A percentile compares a stretch with the other conserved stretches of the same genome.
Conservation (phyloP, 192 early-diverging fungal species). For the Cladochytrium replicatum region DNA sequence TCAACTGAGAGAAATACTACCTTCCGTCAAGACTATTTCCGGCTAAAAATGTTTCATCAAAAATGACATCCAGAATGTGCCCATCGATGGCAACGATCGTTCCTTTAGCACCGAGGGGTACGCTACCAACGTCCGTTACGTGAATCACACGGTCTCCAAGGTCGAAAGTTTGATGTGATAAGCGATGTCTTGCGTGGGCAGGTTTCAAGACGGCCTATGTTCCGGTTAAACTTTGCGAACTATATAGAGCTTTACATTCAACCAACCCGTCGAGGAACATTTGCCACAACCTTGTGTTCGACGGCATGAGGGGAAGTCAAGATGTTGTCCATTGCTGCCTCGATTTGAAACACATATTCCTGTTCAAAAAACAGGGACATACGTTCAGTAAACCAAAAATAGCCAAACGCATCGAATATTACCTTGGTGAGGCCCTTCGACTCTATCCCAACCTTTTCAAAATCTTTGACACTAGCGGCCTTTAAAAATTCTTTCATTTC, state of each 20-base stretch:
- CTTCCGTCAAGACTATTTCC: constrained; percentile 66
- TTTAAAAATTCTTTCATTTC: constrained; percentile 60
- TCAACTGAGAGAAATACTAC: constrained; percentile 19
- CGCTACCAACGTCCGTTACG: constrained; percentile 55
- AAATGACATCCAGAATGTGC: constrained; percentile 70
- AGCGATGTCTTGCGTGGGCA: constrained; percentile 56
- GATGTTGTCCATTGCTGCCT: constrained; percentile 40
- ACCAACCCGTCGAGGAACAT: constrained; percentile 28
- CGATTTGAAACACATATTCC: constrained; percentile 48
- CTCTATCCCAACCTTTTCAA: constrained; percentile 52
- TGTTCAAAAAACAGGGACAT: constrained; percentile 14
- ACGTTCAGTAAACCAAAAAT: neutral
- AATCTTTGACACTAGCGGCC: constrained; percentile 44
- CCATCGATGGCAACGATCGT: constrained; percentile 75
- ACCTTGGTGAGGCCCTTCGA: constrained; percentile 59
- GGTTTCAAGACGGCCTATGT: constrained; percentile 67
- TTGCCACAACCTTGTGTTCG: constrained; percentile 1
- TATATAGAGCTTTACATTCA: neutral
- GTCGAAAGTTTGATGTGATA: constrained; percentile 66
- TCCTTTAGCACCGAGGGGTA: constrained; percentile 73
- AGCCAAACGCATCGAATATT: too few relatives aligned
- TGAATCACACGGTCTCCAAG: constrained; percentile 84
- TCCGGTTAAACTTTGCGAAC: constrained; percentile 2
- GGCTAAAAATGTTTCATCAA: constrained; percentile 75
- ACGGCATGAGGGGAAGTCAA: neutral